phyloP scores from a whole-genome alignment of 2,329 filamentous ascomycete genomes.

The Xylogone sp. region DNA sequence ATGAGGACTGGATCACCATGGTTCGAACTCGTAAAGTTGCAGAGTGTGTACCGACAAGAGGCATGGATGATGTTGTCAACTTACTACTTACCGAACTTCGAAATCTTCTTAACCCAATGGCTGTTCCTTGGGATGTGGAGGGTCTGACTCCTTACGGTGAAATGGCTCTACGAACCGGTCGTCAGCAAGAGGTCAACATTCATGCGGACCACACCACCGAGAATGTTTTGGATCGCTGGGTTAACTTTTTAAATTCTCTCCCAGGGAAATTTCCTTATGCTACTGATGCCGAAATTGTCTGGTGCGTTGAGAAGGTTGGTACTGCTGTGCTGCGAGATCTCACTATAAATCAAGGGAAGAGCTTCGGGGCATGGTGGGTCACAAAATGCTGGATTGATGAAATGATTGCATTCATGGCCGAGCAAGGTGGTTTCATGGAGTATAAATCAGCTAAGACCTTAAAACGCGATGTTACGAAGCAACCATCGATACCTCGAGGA shows the following conservation, averaged over 20 bases:
- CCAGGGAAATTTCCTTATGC: slow-evolving; percentile 71
- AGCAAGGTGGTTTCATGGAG: slow-evolving; percentile 83
- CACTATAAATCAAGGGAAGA: slow-evolving; percentile 72
- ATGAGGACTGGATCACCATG: slow-evolving; percentile 78
- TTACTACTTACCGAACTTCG: slow-evolving; percentile 65
- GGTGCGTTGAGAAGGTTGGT: slow-evolving; percentile 71
- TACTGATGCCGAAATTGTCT: slow-evolving; percentile 67
- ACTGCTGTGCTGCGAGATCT: slow-evolving; percentile 78
- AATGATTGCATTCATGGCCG: slow-evolving; percentile 85
- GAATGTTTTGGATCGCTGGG: slow-evolving; percentile 76
- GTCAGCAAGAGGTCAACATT: slow-evolving; percentile 34
- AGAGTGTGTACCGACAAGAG: slow-evolving; percentile 57
- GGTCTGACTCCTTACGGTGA: slow-evolving; percentile 58
- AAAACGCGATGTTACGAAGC: slow-evolving; percentile 15
- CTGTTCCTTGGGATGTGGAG: slow-evolving; percentile 62
- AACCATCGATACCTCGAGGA: slow-evolving; percentile 13
- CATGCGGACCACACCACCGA: slow-evolving; percentile 43
- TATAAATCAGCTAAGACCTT: slow-evolving; percentile 41
- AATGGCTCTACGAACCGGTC: slow-evolving; percentile 43
- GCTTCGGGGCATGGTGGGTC: slow-evolving; percentile 91
- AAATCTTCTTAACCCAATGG: slow-evolving; percentile 64
- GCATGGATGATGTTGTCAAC: slow-evolving; percentile 64
- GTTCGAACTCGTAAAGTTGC: slow-evolving; percentile 60
- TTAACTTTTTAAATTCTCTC: slow-evolving; percentile 65
- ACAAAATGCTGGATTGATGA: slow-evolving; percentile 95